Percentiles rank a stretch among this genome's conserved stretches.
These are phyloP conservation scores for Jatropha podagrica DNA, from an alignment of 441 rosid species.

Conservation along the genomic window DNA sequence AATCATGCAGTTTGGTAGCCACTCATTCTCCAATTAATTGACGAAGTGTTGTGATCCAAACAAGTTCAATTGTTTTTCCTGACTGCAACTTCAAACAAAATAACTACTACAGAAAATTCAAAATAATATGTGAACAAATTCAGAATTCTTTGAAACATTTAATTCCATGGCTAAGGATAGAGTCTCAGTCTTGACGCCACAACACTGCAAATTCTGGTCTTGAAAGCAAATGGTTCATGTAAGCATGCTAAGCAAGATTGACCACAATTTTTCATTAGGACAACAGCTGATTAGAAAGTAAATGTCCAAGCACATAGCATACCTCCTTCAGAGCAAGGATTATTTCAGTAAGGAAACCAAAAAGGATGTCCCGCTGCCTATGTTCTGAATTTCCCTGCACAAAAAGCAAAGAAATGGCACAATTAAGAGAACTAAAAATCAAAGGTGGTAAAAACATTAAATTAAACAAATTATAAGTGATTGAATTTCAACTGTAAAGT, in stretches of 20 bases:
- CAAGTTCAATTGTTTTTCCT: too few species aligned
- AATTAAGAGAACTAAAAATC: conserved; percentile 1
- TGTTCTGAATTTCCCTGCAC: conserved; percentile 65
- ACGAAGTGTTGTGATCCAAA: too few species aligned
- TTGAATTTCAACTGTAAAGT: background rate
- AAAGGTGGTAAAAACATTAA: background rate
- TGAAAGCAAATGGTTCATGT: background rate
- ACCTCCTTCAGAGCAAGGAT: conserved; percentile 94
- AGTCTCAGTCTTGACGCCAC: background rate
- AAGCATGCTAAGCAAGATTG: background rate
- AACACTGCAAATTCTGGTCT: background rate
- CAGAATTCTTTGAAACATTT: background rate
- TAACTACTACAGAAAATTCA: too few species aligned
- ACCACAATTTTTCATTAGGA: background rate
- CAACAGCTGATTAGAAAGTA: conserved; percentile 3
- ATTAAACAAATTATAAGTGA: background rate
- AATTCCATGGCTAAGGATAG: background rate
- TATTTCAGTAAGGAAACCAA: conserved; percentile 84
- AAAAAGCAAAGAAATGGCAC: conserved; percentile 5
- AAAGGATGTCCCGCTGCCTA: conserved; percentile 47
- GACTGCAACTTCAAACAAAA: too few species aligned
- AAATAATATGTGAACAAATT: background rate
- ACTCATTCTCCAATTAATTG: too few species aligned
- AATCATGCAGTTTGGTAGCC: too few species aligned
- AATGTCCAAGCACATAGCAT: conserved; percentile 23